Evolutionary conservation across 805 yeast genomes (phyloP).

Genomic region (Candida incommunis): DNA sequence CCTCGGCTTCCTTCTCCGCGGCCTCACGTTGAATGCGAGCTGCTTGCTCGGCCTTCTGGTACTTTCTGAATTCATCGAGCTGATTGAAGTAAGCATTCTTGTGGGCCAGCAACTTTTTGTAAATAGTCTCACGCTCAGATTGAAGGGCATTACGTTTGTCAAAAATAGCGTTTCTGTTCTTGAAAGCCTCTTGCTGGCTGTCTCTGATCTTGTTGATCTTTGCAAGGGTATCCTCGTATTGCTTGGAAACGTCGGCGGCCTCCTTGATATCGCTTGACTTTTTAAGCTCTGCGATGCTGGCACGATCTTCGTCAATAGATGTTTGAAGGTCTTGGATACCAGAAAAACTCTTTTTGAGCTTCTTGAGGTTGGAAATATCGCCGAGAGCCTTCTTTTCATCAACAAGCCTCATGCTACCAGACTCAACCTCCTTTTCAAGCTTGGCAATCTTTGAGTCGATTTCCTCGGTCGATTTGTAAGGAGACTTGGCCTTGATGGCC

Average conservation of each 20-base stretch:
- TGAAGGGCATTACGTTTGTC: constrained; percentile 53
- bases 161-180: constrained; percentile 50
- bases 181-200: constrained; percentile 44
- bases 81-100: constrained; percentile 65
- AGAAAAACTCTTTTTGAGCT: constrained; percentile 64
- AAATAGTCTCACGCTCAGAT: constrained; percentile 46
- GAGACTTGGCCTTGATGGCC: constrained; percentile 53
- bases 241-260: constrained; percentile 51
- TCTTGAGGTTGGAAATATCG: constrained; percentile 75
- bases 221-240: constrained; percentile 51
- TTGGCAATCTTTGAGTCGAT: constrained; percentile 18
- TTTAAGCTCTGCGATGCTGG: constrained; percentile 63
- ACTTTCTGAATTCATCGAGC: constrained; percentile 53
- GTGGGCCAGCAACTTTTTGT: constrained; percentile 46
- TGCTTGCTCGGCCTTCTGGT: constrained; percentile 53
- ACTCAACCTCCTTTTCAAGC: constrained; percentile 60
- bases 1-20: constrained; percentile 38
- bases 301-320: constrained; percentile 65
- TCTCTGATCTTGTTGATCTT: constrained; percentile 53
- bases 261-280: constrained; percentile 39
- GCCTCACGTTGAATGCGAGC: constrained; percentile 59
- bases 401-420: constrained; percentile 72
- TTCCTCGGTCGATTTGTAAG: constrained; percentile 33
- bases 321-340: constrained; percentile 61
- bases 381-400: constrained; percentile 78